A percentile compares a stretch with the other conserved stretches of the same genome.
Evolutionary conservation across 352 stramenopile species (phyloP).

Genomic region (Globisporangium rhizosaccharum): DNA sequence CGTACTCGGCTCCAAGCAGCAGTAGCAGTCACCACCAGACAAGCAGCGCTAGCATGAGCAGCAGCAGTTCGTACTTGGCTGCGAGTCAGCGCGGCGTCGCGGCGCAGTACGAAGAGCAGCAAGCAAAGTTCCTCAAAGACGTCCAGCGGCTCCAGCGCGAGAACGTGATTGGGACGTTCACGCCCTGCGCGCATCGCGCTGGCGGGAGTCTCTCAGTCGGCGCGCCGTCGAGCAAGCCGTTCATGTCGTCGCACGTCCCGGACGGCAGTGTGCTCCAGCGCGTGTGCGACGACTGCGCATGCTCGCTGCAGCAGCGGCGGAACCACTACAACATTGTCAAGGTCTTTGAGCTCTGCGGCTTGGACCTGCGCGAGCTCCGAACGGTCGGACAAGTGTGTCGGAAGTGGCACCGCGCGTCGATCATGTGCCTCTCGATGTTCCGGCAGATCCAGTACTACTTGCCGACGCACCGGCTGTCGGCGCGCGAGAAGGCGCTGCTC

Average conservation of each 20-base stretch:
- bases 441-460: constrained; percentile 87
- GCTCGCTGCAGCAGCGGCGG: constrained; percentile 69
- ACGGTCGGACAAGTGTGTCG: constrained; percentile 74
- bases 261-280: constrained; percentile 74
- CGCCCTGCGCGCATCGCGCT: constrained; percentile 37
- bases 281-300: constrained; percentile 80
- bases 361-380: constrained; percentile 69
- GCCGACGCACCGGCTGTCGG: constrained; percentile 65
- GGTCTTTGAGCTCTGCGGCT: constrained; percentile 81
- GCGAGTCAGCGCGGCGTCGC: constrained; percentile 25
- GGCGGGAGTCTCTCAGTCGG: neutral
- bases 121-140: constrained; percentile 69
- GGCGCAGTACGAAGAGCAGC: constrained; percentile 30
- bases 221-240: constrained; percentile 25
- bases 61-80: constrained; percentile 18
- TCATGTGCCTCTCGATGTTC: constrained; percentile 88
- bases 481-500: constrained; percentile 65
- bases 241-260: constrained; percentile 40
- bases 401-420: constrained; percentile 81
- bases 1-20: constrained; percentile 35
- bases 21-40: neutral
- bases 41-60: neutral
- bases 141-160: constrained; percentile 54
- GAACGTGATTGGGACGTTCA: constrained; percentile 72
- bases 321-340: constrained; percentile 85